Evolutionary conservation across 352 stramenopile genomes (phyloP).

Genomic region (Elongisporangium anandrum): DNA sequence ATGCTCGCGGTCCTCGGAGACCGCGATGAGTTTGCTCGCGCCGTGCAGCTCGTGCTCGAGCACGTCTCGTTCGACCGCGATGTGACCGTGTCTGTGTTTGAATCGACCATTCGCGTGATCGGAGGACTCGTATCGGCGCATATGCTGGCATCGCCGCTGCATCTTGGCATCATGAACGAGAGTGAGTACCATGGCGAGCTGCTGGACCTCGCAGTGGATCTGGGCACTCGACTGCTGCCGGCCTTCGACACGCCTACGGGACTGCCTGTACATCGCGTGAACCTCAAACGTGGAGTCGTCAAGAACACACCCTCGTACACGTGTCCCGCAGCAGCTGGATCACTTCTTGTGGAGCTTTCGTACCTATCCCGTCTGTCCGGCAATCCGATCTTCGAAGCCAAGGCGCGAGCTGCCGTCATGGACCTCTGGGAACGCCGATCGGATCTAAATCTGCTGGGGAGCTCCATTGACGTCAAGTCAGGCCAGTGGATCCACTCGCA

Average conservation of each 20-base stretch:
- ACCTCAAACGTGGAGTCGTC: slow-evolving; percentile 73
- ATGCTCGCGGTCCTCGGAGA: slow-evolving; percentile 87
- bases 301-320: slow-evolving; percentile 86
- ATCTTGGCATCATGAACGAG: slow-evolving; percentile 44
- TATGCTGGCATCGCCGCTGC: slow-evolving; percentile 64
- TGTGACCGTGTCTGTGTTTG: slow-evolving; percentile 91
- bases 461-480: slow-evolving; percentile 91
- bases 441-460: slow-evolving; percentile 91
- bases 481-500: slow-evolving; percentile 78
- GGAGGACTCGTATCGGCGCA: slow-evolving; percentile 90
- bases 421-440: slow-evolving; percentile 77
- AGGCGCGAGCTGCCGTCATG: slow-evolving; percentile 53
- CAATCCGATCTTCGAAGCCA: slow-evolving; percentile 54
- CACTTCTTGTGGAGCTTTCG: slow-evolving; percentile 95
- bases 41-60: slow-evolving; percentile 55
- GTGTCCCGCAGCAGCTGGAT: slow-evolving; percentile 94
- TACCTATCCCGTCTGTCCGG: slow-evolving; percentile 88
- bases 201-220: slow-evolving; percentile 91
- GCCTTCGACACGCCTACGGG: slow-evolving; percentile 96
- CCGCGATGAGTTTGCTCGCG: slow-evolving; percentile 65
- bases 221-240: slow-evolving; percentile 93
- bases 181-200: slow-evolving; percentile 93
- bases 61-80: slow-evolving; percentile 81
- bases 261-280: slow-evolving; percentile 96
- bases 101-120: slow-evolving; percentile 91